phyloP scores from a whole-genome alignment of 2,329 filamentous ascomycete species.

The Reticulascus tulasneorum region DNA sequence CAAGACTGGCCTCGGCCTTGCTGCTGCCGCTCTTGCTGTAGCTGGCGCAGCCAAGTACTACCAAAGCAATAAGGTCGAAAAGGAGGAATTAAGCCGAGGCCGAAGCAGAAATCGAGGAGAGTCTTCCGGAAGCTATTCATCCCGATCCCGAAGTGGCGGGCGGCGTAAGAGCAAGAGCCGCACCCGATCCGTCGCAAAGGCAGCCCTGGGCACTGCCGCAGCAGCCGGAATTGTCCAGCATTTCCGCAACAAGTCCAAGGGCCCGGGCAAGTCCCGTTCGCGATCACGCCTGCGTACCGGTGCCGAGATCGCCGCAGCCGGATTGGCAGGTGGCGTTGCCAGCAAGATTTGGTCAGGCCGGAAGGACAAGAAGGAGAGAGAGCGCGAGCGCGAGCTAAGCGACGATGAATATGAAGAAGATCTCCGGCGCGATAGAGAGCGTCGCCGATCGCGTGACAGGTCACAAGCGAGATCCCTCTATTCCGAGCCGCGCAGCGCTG shows the following conservation, averaged over 20 bases:
- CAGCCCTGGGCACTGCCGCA: constrained; percentile 53
- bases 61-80: constrained; percentile 56
- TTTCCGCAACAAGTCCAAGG: constrained; percentile 40
- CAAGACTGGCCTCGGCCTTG: constrained; percentile 59
- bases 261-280: constrained; percentile 34
- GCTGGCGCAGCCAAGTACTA: constrained; percentile 64
- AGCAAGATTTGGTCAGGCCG: constrained; percentile 58
- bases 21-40: constrained; percentile 59
- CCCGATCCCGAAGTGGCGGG: constrained; percentile 38
- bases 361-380: constrained; percentile 55
- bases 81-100: constrained; percentile 54
- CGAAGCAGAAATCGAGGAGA: constrained; percentile 46
- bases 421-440: constrained; percentile 10
- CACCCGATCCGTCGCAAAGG: constrained; percentile 51
- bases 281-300: constrained; percentile 47
- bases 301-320: constrained; percentile 58
- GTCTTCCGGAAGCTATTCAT: constrained; percentile 30
- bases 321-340: constrained; percentile 56
- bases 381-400: constrained; percentile 28
- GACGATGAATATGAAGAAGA: constrained; percentile 25
- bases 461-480: constrained; percentile 47
- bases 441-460: constrained; percentile 40
- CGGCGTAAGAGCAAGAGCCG: constrained; percentile 32
- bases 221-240: constrained; percentile 57
- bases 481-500: constrained; percentile 49